Evolutionary conservation across 2,329 filamentous ascomycete genomes (phyloP).

Genomic region (Xylariales sp.): DNA sequence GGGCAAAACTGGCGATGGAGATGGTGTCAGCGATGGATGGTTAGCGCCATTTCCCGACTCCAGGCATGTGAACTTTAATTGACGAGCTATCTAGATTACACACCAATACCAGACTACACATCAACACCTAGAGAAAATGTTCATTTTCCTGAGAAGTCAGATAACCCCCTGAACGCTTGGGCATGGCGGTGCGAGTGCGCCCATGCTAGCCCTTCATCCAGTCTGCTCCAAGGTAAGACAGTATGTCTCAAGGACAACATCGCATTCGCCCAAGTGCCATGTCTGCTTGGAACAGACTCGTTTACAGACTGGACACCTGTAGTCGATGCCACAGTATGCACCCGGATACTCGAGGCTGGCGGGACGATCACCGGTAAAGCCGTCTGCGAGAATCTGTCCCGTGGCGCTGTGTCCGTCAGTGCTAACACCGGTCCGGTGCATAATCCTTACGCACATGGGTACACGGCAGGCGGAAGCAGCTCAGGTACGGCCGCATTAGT

Average conservation of each 20-base stretch:
- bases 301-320: slow-evolving; percentile 32
- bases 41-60: too few species aligned
- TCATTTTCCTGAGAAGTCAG: slow-evolving; percentile 24
- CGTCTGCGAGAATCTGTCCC: slow-evolving; percentile 43
- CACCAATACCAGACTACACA: slow-evolving; percentile 18
- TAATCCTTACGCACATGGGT: slow-evolving; percentile 40
- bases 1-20: slow-evolving; percentile 11
- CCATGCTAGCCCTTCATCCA: slow-evolving; percentile 21
- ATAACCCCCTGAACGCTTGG: slow-evolving; percentile 37
- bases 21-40: slow-evolving; percentile 14
- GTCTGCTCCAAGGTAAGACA: slow-evolving; percentile 13
- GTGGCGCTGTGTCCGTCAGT: slow-evolving; percentile 37
- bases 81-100: slow-evolving; percentile 32
- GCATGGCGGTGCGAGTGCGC: slow-evolving; percentile 34
- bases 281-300: slow-evolving; percentile 36
- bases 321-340: slow-evolving; percentile 41
- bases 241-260: slow-evolving; percentile 42
- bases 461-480: slow-evolving; percentile 43
- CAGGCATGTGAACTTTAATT: too few species aligned
- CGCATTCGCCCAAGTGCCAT: slow-evolving; percentile 37
- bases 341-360: slow-evolving; percentile 36
- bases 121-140: slow-evolving; percentile 18
- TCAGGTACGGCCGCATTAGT: slow-evolving; percentile 40
- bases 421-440: slow-evolving; percentile 42
- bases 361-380: slow-evolving; percentile 37